These are phyloP conservation scores for Paecilomyces variotii DNA, from an alignment of 2,329 filamentous ascomycete species.

Conservation along the genomic window DNA sequence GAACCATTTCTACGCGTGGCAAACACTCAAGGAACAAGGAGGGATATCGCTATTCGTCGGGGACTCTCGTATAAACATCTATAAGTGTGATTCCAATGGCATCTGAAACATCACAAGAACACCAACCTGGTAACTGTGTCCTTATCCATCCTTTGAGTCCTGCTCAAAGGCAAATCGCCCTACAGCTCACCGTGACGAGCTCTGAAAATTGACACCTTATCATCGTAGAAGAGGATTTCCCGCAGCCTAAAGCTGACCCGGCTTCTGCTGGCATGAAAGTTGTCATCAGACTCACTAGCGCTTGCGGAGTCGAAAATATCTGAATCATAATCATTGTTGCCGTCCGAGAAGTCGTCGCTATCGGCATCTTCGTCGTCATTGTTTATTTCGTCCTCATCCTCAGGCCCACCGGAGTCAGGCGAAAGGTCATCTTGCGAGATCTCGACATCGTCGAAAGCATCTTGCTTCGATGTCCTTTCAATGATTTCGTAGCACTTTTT, in stretches of 20 bases:
- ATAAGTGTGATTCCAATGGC: not conserved
- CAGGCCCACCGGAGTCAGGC: constrained; percentile 35
- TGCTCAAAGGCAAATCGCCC: constrained; percentile 3
- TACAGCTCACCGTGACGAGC: constrained; percentile 54
- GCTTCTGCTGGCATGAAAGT: constrained; percentile 25
- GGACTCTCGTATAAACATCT: not conserved
- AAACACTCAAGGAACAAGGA: not conserved
- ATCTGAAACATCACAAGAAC: not conserved
- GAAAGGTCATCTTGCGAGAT: constrained; percentile 36
- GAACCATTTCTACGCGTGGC: not conserved
- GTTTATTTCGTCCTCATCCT: constrained; percentile 36
- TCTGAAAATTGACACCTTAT: constrained; percentile 74
- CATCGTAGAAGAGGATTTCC: constrained; percentile 78
- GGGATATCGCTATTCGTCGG: not conserved
- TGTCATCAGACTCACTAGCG: constrained; percentile 40
- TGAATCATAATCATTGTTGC: constrained; percentile 31
- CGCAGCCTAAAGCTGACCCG: constrained; percentile 52
- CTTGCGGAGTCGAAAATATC: constrained; percentile 37
- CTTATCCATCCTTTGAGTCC: not conserved
- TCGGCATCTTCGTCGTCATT: constrained; percentile 43
- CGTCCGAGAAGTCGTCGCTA: constrained; percentile 38
- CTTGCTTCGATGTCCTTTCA: constrained; percentile 45
- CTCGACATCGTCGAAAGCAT: constrained; percentile 29
- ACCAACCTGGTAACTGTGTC: not conserved
- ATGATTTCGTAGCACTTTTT: constrained; percentile 75